Conservation (phyloP, 1,284 basidiomycete species). For the Cryptococcus sp. region DNA sequence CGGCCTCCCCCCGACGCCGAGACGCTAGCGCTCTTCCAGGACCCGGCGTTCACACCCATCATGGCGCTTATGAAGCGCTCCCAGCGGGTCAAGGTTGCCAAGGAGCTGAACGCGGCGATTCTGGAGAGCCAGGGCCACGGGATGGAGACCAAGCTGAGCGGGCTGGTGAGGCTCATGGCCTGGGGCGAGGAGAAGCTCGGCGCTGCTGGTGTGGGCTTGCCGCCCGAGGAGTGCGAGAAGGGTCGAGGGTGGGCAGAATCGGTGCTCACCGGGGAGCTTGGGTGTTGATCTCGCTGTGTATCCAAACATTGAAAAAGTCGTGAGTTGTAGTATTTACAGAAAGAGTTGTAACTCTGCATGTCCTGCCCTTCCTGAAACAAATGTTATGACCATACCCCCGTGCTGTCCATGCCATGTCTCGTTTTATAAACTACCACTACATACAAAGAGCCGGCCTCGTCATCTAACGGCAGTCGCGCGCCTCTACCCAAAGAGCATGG, state of each 20-base stretch:
- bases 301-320: no score
- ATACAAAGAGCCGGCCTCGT: background rate
- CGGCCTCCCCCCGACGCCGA: conserved; percentile 26
- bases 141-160: conserved; percentile 83
- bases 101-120: conserved; percentile 90
- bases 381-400: background rate
- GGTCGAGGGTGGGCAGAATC: conserved; percentile 32
- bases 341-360: background rate
- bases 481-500: conserved; percentile 66
- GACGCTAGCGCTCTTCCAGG: conserved; percentile 23
- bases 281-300: background rate
- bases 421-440: background rate
- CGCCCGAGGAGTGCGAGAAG: conserved; percentile 20
- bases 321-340: background rate
- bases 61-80: conserved; percentile 67
- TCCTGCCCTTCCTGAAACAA: background rate
- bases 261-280: conserved; percentile 13
- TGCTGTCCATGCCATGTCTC: background rate
- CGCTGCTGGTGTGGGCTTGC: conserved; percentile 50
- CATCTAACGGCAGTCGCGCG: background rate
- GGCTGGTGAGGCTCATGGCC: conserved; percentile 75
- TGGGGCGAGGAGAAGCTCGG: conserved; percentile 84
- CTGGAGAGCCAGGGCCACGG: conserved; percentile 87
- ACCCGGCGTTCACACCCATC: conserved; percentile 43
- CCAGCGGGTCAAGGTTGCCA: conserved; percentile 85